These are phyloP conservation scores for Cercospora zeae-maydis DNA, from an alignment of 2,329 filamentous ascomycete genomes.

Conservation along the genomic window DNA sequence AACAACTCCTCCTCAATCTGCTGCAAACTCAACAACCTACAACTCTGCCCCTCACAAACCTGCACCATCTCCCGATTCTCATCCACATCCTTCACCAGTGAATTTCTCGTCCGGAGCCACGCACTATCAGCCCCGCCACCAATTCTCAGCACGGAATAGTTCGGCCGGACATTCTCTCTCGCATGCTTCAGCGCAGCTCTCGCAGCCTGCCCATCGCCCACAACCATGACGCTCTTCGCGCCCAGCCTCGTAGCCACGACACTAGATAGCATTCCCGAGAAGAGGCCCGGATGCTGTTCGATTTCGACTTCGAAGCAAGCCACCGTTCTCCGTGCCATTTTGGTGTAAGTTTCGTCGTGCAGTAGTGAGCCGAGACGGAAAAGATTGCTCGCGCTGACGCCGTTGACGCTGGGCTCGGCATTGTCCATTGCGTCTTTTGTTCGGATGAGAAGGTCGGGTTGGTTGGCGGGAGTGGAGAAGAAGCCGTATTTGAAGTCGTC, in stretches of 20 bases:
- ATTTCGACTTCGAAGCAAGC: slow-evolving; percentile 88
- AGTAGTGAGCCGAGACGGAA: slow-evolving; percentile 72
- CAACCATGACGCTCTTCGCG: slow-evolving; percentile 57
- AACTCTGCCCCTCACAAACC: slow-evolving; percentile 45
- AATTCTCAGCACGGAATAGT: slow-evolving; percentile 40
- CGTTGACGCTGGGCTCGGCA: slow-evolving; percentile 84
- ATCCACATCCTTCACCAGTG: slow-evolving; percentile 44
- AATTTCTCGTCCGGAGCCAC: slow-evolving; percentile 53
- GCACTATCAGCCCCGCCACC: slow-evolving; percentile 36
- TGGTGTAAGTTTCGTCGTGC: slow-evolving; percentile 60
- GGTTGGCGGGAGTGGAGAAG: slow-evolving; percentile 64
- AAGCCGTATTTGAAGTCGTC: slow-evolving; percentile 62
- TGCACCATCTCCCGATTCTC: slow-evolving; percentile 43
- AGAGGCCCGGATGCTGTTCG: slow-evolving; percentile 88
- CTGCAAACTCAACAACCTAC: slow-evolving; percentile 31
- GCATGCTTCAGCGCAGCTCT: slow-evolving; percentile 43
- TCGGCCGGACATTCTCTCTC: slow-evolving; percentile 39
- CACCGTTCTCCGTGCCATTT: slow-evolving; percentile 68
- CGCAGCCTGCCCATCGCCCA: slow-evolving; percentile 46
- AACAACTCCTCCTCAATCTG: slow-evolving; percentile 31
- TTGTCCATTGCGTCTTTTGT: slow-evolving; percentile 96
- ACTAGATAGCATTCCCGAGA: slow-evolving; percentile 71
- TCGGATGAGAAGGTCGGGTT: slow-evolving; percentile 71
- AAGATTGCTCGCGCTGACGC: slow-evolving; percentile 80
- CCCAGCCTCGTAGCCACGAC: slow-evolving; percentile 74